A percentile compares a stretch with the other conserved stretches of the same genome.
phyloP scores from a whole-genome alignment of 1,284 basidiomycete species.

The Cutaneotrichosporon dermatis region DNA sequence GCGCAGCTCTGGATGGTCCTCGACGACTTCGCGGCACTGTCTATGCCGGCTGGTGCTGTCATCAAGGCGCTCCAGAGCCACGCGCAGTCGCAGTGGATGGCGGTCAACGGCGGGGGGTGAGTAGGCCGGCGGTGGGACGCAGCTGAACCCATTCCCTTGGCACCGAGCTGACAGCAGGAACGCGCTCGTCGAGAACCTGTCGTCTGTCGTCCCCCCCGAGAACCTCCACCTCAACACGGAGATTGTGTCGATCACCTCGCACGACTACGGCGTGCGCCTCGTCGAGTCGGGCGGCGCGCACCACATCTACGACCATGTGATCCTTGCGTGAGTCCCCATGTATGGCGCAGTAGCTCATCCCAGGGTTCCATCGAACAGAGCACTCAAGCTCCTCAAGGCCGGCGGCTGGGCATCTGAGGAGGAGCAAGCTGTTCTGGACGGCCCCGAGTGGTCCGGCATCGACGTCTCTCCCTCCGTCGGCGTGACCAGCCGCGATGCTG shows the following conservation, averaged over 20 bases:
- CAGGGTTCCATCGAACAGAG: slow-evolving; percentile 62
- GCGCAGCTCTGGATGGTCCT: slow-evolving; percentile 9
- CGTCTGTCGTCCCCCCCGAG: slow-evolving; percentile 55
- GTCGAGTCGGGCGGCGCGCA: slow-evolving; percentile 36
- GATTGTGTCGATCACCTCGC: slow-evolving; percentile 47
- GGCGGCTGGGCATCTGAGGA: slow-evolving; percentile 61
- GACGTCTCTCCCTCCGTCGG: background rate
- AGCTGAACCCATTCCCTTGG: background rate
- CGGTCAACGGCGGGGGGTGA: slow-evolving; percentile 63
- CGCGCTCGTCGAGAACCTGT: slow-evolving; percentile 62
- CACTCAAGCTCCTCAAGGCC: slow-evolving; percentile 57
- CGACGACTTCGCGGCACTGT: slow-evolving; percentile 14
- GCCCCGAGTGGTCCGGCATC: background rate
- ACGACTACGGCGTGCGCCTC: slow-evolving; percentile 33
- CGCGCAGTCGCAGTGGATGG: slow-evolving; percentile 58
- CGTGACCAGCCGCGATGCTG: background rate
- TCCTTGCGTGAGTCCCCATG: slow-evolving; percentile 57
- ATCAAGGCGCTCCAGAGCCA: slow-evolving; percentile 3
- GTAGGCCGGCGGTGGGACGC: background rate
- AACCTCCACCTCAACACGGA: slow-evolving; percentile 62
- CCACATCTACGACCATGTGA: slow-evolving; percentile 65
- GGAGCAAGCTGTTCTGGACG: slow-evolving; percentile 40
- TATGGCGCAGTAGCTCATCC: background rate
- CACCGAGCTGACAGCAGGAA: slow-evolving; percentile 42
- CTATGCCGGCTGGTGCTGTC: slow-evolving; percentile 12